Base-by-base conservation (phyloP, 495 filamentous ascomycete genomes). In the Aspergillus ostianus region DNA sequence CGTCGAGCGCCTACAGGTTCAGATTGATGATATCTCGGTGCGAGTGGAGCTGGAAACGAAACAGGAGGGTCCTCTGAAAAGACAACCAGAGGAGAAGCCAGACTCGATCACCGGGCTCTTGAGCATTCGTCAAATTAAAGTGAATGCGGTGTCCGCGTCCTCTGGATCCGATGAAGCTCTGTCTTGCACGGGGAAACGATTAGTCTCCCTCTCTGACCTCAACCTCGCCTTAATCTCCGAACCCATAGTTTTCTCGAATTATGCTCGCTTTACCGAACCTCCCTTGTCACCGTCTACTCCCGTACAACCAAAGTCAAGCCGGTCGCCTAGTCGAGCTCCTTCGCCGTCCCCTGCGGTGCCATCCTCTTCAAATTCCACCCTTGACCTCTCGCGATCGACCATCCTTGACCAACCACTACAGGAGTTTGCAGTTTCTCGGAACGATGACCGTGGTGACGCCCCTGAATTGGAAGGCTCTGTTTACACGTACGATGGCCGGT, bases 1-100 rank as follows among this genome's bases (percentile, higher is more conserved):
- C 57, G 77, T 85, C 32, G 91, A 97, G 67, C 84, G 93, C 45
- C 72, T 96, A 23, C 83, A 91, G 71, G 72, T 97, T 18, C 79
- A 78, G 30, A 80, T 97, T 45, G 81, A 79, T 47, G 84, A 92
- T 61, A 77, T 92, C 18, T 78, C 85, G 50, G 72, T 91, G 29
- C 84, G 86, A 0, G 71, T 87, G 17, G 87, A 92, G 45, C 74
- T 81, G 53, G 80, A 80, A 55, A 64, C 84, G 6, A 76, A 77
- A 52, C 75, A 79, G 36, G 77, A 80, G 55, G 75, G 70, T 2
- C 58, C 72, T 13, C 67, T 64, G 1, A 80, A 77, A 53, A 64
- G 73, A 55, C 67, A 75, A 9, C 72, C 77, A 2, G 75, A 77
- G 47, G 66, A 74, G 15, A 74, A 73, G 60, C 75, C 73, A 8